Evolutionary conservation across 2,329 filamentous ascomycete genomes (phyloP), one percentile per base, ranked within the genome.

Genomic region (Colletotrichum sp.): DNA sequence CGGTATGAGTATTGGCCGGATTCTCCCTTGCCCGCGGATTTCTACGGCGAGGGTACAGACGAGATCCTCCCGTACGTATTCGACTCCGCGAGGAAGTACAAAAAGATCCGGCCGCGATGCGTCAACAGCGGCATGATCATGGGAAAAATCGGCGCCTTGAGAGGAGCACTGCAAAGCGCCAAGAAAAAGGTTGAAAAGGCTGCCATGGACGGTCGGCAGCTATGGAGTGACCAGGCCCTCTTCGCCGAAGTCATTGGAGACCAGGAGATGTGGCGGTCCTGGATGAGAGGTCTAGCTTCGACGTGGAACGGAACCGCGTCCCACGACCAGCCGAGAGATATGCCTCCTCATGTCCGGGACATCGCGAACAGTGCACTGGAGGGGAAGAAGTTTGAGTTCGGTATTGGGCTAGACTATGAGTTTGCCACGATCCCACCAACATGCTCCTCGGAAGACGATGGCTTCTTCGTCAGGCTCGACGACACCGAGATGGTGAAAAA

Each of bases 171-270:
- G 3, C 66, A n/a, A 7, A 77, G 81, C 18, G 78, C 76, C 30
- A 82, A 79, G 18, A 79, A 81, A 1, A 85, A 85, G 67, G 75
- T 83, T 5, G 80, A 83, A 3, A 58, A 28, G 2, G 79, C 79
- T 1, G 78, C 80, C 6, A 79, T 78, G 72, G 76, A 74, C 7
- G 84, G 82, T 3, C 80, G 83, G 1, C 84, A 85, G 71, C 82
- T 84, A 10, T 85, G 83, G 84, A 85, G 83, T 76, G 83, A 85
- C 52, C 84, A 86, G 66, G 83, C 84, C 0, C 81, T 86, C 7
- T 76, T 86, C 2, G 84, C 79, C 1, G 84, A 86, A 43, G 83
- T 85, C n/a, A 81, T 85, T 9, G 84, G 83, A 12, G 84, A 86
- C 25, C 84, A 86, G 66, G 82, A 85, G 74, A 80, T 84, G 36